Evolutionary conservation across 208 protist species (phyloP).

Genomic region (Acanthamoeba healyi): DNA sequence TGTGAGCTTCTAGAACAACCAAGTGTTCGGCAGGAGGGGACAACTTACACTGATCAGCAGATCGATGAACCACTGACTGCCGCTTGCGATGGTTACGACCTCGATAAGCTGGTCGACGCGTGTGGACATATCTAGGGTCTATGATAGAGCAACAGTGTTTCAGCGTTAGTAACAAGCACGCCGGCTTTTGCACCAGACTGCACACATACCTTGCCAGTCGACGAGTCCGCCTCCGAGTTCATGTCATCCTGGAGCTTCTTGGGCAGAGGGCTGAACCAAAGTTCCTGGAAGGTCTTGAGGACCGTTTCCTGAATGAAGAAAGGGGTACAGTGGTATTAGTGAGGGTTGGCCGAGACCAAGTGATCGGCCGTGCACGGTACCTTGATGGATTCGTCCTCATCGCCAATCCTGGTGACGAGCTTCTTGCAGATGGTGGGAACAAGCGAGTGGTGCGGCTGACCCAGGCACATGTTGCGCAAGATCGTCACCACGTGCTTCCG

Average conservation of each 20-base stretch:
- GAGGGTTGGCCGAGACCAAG: too few relatives aligned
- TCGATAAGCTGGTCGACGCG: constrained; percentile 58
- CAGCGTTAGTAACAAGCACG: too few relatives aligned
- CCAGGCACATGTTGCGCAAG: constrained; percentile 65
- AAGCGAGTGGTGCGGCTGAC: constrained; percentile 18
- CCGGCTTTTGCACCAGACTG: too few relatives aligned
- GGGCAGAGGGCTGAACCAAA: constrained; percentile 50
- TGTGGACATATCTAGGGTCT: constrained; percentile 37
- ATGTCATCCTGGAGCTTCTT: not conserved
- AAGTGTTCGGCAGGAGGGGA: too few relatives aligned
- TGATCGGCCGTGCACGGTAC: too few relatives aligned
- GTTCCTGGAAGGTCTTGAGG: constrained; percentile 57
- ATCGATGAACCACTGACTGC: constrained; percentile 58
- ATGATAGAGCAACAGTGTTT: too few relatives aligned
- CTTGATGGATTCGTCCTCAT: constrained; percentile 56
- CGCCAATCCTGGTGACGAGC: constrained; percentile 18
- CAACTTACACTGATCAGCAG: not conserved
- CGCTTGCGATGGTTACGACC: not conserved
- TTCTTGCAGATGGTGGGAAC: constrained; percentile 67
- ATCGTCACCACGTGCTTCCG: constrained; percentile 70
- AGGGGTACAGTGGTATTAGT: not conserved
- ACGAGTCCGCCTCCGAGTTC: not conserved
- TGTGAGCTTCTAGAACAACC: not conserved
- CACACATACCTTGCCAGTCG: not conserved
- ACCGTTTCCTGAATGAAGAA: constrained; percentile 8